phyloP scores from a whole-genome alignment of 768 basidiomycete species.

The Boletus sp. region DNA sequence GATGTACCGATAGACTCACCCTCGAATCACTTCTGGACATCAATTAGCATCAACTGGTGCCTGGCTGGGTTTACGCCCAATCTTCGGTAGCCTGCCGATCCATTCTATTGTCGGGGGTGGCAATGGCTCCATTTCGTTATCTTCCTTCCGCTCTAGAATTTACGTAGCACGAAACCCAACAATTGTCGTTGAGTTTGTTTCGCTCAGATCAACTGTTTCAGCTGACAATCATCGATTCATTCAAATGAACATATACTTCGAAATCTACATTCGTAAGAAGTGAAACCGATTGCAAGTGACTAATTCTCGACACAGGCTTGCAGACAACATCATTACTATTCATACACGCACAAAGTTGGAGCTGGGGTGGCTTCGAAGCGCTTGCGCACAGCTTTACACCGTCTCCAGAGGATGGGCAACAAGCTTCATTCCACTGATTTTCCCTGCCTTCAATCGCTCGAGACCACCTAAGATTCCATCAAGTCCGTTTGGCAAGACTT shows the following conservation, averaged over 20 bases:
- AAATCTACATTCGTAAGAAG: neutral
- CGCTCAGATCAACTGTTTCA: neutral
- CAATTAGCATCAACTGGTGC: neutral
- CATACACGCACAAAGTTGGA: conserved; percentile 12
- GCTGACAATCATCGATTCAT: neutral
- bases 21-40: conserved; percentile 6
- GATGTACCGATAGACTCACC: neutral
- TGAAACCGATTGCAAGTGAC: neutral
- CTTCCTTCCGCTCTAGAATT: neutral
- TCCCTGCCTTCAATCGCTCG: conserved; percentile 31
- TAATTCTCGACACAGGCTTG: neutral
- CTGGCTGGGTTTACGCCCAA: neutral
- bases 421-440: conserved; percentile 45
- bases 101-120: neutral
- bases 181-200: neutral
- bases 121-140: neutral
- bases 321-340: conserved; percentile 6
- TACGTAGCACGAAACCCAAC: neutral
- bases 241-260: conserved; percentile 4
- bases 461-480: conserved; percentile 36
- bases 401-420: conserved; percentile 42
- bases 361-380: neutral
- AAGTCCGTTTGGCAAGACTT: conserved; percentile 42
- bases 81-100: neutral
- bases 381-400: conserved; percentile 3